These are phyloP conservation scores for Tetradesmus obliquus DNA, from an alignment of 139 green algal genomes.

Conservation along the genomic window DNA sequence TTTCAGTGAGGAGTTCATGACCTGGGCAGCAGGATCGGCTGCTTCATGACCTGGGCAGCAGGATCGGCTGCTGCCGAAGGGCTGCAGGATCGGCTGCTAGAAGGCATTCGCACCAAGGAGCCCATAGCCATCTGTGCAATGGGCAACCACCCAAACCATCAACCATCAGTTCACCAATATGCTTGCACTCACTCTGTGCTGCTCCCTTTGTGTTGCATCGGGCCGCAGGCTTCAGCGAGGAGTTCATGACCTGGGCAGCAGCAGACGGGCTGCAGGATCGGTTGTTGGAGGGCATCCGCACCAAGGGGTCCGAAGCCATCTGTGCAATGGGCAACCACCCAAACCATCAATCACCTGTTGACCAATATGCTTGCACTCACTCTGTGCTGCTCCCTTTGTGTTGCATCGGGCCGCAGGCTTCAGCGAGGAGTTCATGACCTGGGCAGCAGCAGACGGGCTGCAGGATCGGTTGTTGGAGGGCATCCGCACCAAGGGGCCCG, in stretches of 20 bases:
- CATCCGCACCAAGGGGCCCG: conserved; percentile 49
- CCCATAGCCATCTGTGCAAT: conserved; percentile 79
- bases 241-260: conserved; percentile 35
- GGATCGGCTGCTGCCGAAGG: conserved; percentile 46
- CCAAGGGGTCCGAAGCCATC: conserved; percentile 58
- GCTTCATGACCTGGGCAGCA: conserved; percentile 44
- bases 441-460: conserved; percentile 42
- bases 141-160: conserved; percentile 8
- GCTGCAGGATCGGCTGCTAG: conserved; percentile 45
- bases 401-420: neutral
- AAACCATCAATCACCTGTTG: too few relatives aligned
- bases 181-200: too few relatives aligned
- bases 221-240: conserved; percentile 12
- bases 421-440: conserved; percentile 31
- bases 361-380: too few relatives aligned
- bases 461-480: conserved; percentile 52
- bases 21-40: conserved; percentile 48
- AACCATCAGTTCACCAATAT: too few relatives aligned
- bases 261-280: conserved; percentile 37
- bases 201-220: neutral
- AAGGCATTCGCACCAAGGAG: conserved; percentile 48
- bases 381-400: conserved; percentile 76
- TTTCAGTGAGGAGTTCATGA: conserved; percentile 30
- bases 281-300: conserved; percentile 52
- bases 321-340: conserved; percentile 78